Evolutionary conservation across 2,329 filamentous ascomycete species (phyloP), one percentile per base, ranked within the genome.

Genomic region (Pezicula rhizophila): DNA sequence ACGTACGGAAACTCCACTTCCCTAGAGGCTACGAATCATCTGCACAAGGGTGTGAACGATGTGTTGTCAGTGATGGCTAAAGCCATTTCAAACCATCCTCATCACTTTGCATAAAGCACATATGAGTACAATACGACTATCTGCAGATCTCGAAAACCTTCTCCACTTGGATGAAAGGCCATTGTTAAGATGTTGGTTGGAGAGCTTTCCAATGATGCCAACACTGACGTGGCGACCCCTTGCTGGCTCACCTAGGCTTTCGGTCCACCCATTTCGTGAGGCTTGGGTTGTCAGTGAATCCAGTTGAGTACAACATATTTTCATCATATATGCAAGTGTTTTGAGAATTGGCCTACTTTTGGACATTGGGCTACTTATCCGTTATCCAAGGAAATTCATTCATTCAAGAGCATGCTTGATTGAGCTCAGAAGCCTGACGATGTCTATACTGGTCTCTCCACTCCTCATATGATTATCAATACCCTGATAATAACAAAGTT

Each of bases 181-280:
- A 48, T 55, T 52, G 52, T 55, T 58, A 57, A 57, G 42, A 48
- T 43, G 44, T 54, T 53, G 47, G 52, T 56, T 42, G 43, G 42
- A 52, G 20, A 48, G 42, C 47, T 54, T 58, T 51, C 56, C 52
- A 60, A 57, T 57, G 49, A 49, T 45, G 52, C 51, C 37, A 47
- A 40, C 42, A 58, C 55, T 60, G 56, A 64, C 61, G 62, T 64
- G 62, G 61, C 62, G 52, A 52, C 35, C 53, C 60, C 43, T 58
- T 44, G 58, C 56, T 64, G 62, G 60, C 50, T 59, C 51, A 42
- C 51, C 40, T 52, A 43, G 33, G 46, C 41, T 42, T 47, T 34
- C 34, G 47, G 48, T 58, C 56, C 56, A 46, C 42, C 28, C 39
- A 46, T n/a, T 47, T 34, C 43, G 48, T 45, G 49, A 56, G 52